Evolutionary conservation across 2,329 filamentous ascomycete species (phyloP).

Genomic region (Alternaria tenuissima): DNA sequence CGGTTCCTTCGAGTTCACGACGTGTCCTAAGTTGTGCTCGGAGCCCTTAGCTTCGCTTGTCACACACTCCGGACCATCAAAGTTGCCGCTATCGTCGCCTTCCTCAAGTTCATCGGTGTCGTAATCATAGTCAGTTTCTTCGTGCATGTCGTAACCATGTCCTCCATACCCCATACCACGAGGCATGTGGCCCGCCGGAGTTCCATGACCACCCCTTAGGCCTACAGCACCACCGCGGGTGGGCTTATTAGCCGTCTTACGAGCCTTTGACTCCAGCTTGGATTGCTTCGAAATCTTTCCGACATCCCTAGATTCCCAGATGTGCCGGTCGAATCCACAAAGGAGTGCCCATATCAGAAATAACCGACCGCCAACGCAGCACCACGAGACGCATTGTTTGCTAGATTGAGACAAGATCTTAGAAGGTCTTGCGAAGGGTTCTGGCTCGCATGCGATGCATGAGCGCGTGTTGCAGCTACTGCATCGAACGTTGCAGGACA

Average conservation of each 20-base stretch:
- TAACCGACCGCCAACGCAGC: constrained; percentile 45
- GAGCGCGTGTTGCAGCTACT: constrained; percentile 18
- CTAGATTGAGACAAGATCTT: constrained; percentile 5
- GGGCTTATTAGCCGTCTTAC: neutral
- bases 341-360: constrained; percentile 51
- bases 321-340: constrained; percentile 48
- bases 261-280: neutral
- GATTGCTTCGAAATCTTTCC: neutral
- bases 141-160: neutral
- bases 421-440: constrained; percentile 5
- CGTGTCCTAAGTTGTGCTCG: neutral
- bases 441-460: constrained; percentile 30
- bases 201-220: constrained; percentile 7
- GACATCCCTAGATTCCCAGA: constrained; percentile 11
- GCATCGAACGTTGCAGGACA: constrained; percentile 28
- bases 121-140: neutral
- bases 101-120: neutral
- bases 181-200: constrained; percentile 8
- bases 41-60: neutral
- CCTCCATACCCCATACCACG: constrained; percentile 25
- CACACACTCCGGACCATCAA: neutral
- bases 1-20: neutral
- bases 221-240: constrained; percentile 12
- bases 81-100: neutral
- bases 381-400: constrained; percentile 38